Base-by-base conservation (phyloP, 257 asterid species). In the Nicotiana tabacum region DNA sequence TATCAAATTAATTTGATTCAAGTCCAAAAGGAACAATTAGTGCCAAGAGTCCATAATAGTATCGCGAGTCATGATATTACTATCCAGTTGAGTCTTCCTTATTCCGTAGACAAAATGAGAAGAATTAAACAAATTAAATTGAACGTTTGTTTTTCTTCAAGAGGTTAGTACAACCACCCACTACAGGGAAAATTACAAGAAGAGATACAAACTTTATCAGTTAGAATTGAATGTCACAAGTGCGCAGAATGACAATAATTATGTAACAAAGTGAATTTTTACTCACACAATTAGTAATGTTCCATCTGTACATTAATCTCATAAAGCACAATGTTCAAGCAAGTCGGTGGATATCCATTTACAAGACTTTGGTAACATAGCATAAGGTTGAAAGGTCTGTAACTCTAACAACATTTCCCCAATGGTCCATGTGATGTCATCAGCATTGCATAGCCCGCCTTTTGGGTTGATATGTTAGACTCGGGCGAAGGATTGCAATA, bases 401-500 rank as follows among this genome's bases (percentile, higher is more conserved):
- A 0, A 70, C 33, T n/a, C 11, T 35, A 37, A 37, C 18, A n/a
- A 2, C 7, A 68, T 68, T 37, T 67, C 0, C 77, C 77, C 16
- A 21, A 35, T 68, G 3, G 15, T 68, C 18, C 8, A 35, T 35
- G 55, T 18, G 55, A 70, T 43, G 0, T n/a, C 58, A 39, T 70
- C 57, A 70, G 78, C 12, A 4, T 21, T 4, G 33, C 32, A 37
- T 39, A 70, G 58, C 78, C 33, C 33, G 33, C 33, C 33, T 30
- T 30, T 30, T 30, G 33, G 35, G 93, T 90, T 65, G 88, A 51
- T 65, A 83, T 81, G 80, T 85, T 87, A 37, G 88, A 57, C 84
- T 95, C 97, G 9, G 85, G 39, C 88, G 90, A 57, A 87, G 67
- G 58, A 92, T 87, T 80, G 98, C 99, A 77, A 96, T 84, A 21